A percentile compares a stretch with the other conserved stretches of the same genome.
These are phyloP conservation scores for Alternaria panax DNA, from an alignment of 2,329 filamentous ascomycete species.

Conservation along the genomic window DNA sequence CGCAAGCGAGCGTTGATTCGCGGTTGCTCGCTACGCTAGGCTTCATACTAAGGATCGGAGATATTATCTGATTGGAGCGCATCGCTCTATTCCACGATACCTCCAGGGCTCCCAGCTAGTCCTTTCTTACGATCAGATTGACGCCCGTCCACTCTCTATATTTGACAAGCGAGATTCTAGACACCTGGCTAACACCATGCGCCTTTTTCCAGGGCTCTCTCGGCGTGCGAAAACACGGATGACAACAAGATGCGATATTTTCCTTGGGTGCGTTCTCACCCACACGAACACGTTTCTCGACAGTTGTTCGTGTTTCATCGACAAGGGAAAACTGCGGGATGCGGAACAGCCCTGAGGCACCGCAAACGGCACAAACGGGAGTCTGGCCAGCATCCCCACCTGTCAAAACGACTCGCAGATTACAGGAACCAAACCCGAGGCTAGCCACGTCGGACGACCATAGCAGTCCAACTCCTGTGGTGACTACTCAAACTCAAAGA, in stretches of 20 bases:
- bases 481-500: conserved; percentile 10
- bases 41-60: conserved; percentile 7
- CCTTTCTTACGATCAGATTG: conserved; percentile 25
- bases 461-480: conserved; percentile 1
- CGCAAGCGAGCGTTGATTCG: conserved; percentile 28
- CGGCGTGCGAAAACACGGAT: not conserved
- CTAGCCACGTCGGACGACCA: conserved; percentile 13
- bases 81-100: conserved; percentile 21
- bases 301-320: conserved; percentile 14
- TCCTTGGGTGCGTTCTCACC: not conserved
- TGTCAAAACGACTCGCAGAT: conserved; percentile 18
- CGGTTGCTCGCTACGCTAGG: conserved; percentile 16
- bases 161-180: conserved; percentile 23
- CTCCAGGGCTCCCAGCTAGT: conserved; percentile 5
- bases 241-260: conserved; percentile 8
- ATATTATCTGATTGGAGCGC: conserved; percentile 35
- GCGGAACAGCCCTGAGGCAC: conserved; percentile 7
- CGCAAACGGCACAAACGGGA: conserved; percentile 4
- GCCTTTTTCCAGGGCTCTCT: not conserved
- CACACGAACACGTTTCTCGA: not conserved
- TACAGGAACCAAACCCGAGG: conserved; percentile 19
- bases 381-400: conserved; percentile 5
- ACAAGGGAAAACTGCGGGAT: conserved; percentile 9
- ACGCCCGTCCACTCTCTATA: conserved; percentile 36
- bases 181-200: conserved; percentile 16